Conservation (phyloP, 345 rosid species). For the Boechera divaricarpa region DNA sequence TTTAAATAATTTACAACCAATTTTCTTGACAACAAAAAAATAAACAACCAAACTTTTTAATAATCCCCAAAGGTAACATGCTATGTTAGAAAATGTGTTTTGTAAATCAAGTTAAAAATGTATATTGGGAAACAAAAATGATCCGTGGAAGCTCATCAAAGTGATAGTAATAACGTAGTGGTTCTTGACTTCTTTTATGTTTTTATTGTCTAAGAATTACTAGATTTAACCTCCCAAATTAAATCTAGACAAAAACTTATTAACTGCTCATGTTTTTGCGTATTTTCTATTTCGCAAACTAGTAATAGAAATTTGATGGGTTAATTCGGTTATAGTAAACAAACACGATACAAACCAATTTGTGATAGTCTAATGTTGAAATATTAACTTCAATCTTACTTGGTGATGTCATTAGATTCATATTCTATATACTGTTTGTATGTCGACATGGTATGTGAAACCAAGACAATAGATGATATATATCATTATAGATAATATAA, state of each 20-base stretch:
- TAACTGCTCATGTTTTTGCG: no score
- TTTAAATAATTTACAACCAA: background rate
- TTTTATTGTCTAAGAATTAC: no score
- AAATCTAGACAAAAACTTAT: background rate
- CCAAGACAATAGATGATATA: conserved; percentile 9
- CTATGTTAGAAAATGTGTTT: background rate
- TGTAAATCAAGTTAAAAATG: background rate
- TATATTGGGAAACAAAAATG: no score
- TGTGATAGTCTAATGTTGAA: background rate
- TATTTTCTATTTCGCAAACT: no score
- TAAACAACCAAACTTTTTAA: no score
- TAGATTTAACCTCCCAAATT: background rate
- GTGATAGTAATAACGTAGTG: no score
- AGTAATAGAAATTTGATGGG: background rate
- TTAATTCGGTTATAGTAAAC: background rate
- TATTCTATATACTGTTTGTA: background rate
- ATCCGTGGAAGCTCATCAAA: no score
- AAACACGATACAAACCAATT: background rate
- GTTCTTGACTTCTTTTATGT: no score
- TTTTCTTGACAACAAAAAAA: no score
- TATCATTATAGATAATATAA: background rate
- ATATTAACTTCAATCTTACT: background rate
- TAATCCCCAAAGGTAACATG: background rate
- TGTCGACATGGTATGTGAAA: conserved; percentile 36
- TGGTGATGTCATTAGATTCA: conserved; percentile 3